These are phyloP conservation scores for Pythium pyrilobum DNA, from an alignment of 352 stramenopile genomes.

Conservation along the genomic window DNA sequence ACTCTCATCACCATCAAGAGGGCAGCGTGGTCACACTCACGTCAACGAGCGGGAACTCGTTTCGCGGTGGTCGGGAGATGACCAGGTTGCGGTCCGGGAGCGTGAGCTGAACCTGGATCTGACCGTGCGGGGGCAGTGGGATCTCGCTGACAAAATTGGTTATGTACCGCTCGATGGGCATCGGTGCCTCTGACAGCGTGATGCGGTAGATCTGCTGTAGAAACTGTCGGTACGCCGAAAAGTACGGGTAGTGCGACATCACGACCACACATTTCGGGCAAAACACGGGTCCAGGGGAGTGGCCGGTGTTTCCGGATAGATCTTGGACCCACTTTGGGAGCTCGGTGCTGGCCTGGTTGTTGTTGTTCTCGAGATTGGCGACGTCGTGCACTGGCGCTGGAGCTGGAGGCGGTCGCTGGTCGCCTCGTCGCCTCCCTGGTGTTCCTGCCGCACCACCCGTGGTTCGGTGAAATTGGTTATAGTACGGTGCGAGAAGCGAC, in stretches of 20 bases:
- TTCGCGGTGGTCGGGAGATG: constrained; percentile 85
- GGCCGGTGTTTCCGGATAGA: constrained; percentile 38
- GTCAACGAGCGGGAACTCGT: constrained; percentile 90
- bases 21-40: constrained; percentile 23
- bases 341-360: constrained; percentile 44
- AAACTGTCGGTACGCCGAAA: constrained; percentile 92
- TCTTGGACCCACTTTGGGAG: constrained; percentile 73
- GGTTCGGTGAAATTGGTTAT: constrained; percentile 10
- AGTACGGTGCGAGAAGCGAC: constrained; percentile 52
- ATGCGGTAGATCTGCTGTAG: constrained; percentile 90
- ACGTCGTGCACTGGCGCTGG: too few species aligned
- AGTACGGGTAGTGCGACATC: constrained; percentile 95
- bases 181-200: constrained; percentile 80
- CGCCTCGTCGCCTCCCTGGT: not conserved
- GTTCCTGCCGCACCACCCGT: not conserved
- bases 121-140: constrained; percentile 88
- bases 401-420: not conserved
- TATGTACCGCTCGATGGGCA: constrained; percentile 97
- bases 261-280: constrained; percentile 92
- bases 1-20: not conserved
- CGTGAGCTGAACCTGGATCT: constrained; percentile 89
- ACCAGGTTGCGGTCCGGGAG: constrained; percentile 83
- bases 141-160: constrained; percentile 96
- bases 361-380: constrained; percentile 14
- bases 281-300: constrained; percentile 68